Evolutionary conservation across 75 land plant species (phyloP).

Genomic region (Sequoiadendron giganteum): DNA sequence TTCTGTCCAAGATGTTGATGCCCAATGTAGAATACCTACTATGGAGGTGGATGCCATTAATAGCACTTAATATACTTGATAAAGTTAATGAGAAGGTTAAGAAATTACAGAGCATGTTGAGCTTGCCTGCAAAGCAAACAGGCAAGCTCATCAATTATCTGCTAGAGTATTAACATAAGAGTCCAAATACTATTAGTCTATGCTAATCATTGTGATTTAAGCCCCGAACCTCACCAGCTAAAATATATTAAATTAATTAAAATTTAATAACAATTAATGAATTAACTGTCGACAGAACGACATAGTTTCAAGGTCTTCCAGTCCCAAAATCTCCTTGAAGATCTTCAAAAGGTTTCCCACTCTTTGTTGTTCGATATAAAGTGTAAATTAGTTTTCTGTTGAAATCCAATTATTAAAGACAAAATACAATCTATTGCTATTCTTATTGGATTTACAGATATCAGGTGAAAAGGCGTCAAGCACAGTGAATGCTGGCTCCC

Average conservation of each 20-base stretch:
- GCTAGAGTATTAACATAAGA: neutral
- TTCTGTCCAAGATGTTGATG: neutral
- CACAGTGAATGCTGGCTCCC: slow-evolving; percentile 51
- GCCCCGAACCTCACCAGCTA: neutral
- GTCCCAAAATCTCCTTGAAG: neutral
- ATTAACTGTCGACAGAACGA: too few relatives aligned
- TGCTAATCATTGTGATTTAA: neutral
- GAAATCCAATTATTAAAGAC: neutral
- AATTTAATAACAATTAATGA: neutral
- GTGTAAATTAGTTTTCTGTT: neutral
- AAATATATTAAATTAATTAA: neutral
- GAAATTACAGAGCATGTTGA: neutral
- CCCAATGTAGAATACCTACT: neutral
- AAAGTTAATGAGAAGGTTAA: neutral
- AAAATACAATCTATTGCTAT: neutral
- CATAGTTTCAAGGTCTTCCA: neutral
- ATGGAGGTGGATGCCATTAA: neutral
- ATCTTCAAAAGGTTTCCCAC: neutral
- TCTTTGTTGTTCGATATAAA: neutral
- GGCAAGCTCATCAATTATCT: neutral
- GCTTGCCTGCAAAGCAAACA: neutral
- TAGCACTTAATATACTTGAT: neutral
- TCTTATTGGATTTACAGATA: slow-evolving; percentile 27
- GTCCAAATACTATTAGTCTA: neutral
- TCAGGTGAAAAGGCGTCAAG: slow-evolving; percentile 62